phyloP scores from a whole-genome alignment of 2,329 filamentous ascomycete species.

The Aspergillus melleus region DNA sequence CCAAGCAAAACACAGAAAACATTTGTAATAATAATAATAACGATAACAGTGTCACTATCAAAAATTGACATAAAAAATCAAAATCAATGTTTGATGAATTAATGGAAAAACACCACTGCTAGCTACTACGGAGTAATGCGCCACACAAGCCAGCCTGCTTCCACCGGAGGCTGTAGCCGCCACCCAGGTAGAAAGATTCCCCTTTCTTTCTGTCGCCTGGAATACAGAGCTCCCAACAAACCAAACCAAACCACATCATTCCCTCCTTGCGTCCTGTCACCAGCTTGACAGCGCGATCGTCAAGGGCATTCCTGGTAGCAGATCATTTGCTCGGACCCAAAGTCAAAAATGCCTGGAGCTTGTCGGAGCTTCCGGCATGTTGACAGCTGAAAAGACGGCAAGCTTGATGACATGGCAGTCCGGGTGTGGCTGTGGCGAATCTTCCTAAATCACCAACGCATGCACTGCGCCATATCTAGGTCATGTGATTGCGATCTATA shows the following conservation, averaged over 20 bases:
- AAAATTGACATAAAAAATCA: too few relatives aligned
- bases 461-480: conserved; percentile 11
- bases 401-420: conserved; percentile 15
- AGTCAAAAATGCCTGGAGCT: not conserved
- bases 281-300: not conserved
- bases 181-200: too few relatives aligned
- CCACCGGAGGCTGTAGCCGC: too few relatives aligned
- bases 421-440: conserved; percentile 12
- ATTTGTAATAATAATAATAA: too few relatives aligned
- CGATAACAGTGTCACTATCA: too few relatives aligned
- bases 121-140: too few relatives aligned
- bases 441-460: conserved; percentile 3
- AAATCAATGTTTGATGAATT: too few relatives aligned
- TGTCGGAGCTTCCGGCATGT: conserved; percentile 13
- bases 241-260: not conserved
- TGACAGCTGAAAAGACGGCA: conserved; percentile 17
- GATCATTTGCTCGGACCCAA: not conserved
- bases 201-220: too few relatives aligned
- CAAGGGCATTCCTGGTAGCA: not conserved
- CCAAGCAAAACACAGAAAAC: not conserved
- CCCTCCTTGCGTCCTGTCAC: not conserved
- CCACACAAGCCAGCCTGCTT: too few relatives aligned
- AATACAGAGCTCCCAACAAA: not conserved
- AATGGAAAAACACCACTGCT: too few relatives aligned
- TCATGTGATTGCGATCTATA: not conserved